phyloP scores from a whole-genome alignment of 257 asterid genomes.

The Mentha longifolia region DNA sequence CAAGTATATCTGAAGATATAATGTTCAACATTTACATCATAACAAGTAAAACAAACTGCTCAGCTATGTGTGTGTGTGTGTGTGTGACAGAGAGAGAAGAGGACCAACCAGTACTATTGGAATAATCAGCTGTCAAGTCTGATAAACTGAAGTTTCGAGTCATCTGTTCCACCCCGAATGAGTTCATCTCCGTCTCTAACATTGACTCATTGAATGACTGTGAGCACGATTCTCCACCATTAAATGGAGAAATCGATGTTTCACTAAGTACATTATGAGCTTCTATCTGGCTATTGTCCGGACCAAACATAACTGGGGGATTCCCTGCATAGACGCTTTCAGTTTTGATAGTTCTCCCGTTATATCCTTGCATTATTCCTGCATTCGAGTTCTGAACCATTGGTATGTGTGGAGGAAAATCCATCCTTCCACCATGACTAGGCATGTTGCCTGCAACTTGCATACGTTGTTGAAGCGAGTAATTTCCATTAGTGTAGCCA shows the following conservation, averaged over 20 bases:
- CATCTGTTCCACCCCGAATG: conserved; percentile 72
- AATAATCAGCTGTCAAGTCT: conserved; percentile 71
- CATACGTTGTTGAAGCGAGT: conserved; percentile 47
- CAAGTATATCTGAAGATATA: conserved; percentile 58
- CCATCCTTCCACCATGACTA: conserved; percentile 49
- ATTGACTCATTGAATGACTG: conserved; percentile 48
- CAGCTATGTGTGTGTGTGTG: neutral
- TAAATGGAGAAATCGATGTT: conserved; percentile 55
- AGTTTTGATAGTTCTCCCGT: conserved; percentile 49
- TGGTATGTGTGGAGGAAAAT: conserved; percentile 43
- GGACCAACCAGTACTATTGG: conserved; percentile 57
- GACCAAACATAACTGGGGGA: conserved; percentile 48
- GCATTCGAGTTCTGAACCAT: conserved; percentile 57
- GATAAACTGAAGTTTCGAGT: conserved; percentile 71
- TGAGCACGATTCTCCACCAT: conserved; percentile 55
- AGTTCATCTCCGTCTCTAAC: conserved; percentile 50
- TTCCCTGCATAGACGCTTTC: conserved; percentile 55
- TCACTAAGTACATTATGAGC: conserved; percentile 51
- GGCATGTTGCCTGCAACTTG: conserved; percentile 45
- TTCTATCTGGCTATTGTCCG: conserved; percentile 50
- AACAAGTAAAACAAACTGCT: neutral
- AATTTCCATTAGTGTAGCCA: conserved; percentile 45
- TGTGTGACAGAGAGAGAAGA: neutral
- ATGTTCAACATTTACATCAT: conserved; percentile 11
- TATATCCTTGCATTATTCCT: conserved; percentile 57